These are phyloP conservation scores for Trifolium repens DNA, from an alignment of 306 rosid genomes.

Conservation along the genomic window DNA sequence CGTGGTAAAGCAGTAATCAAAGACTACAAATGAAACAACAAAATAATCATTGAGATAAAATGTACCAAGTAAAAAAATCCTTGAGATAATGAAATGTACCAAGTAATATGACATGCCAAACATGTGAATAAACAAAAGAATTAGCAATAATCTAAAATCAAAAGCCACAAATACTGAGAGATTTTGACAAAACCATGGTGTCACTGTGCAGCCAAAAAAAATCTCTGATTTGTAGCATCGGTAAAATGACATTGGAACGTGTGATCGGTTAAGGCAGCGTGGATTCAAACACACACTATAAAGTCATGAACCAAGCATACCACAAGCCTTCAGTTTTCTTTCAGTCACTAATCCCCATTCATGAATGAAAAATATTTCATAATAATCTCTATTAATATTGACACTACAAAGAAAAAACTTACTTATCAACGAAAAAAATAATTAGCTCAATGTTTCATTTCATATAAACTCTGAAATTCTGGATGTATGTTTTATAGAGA, in stretches of 20 bases:
- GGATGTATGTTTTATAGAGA: background rate
- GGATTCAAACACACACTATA: background rate
- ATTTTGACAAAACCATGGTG: background rate
- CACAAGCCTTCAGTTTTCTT: constrained; percentile 3
- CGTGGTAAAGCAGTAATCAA: constrained; percentile 91
- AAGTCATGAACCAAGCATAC: constrained; percentile 21
- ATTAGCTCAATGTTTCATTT: constrained; percentile 30
- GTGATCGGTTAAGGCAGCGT: background rate
- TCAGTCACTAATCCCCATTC: constrained; percentile 12
- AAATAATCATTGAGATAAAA: constrained; percentile 35
- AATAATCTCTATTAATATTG: background rate
- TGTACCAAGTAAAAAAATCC: background rate
- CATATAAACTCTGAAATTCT: constrained; percentile 7
- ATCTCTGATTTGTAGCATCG: background rate
- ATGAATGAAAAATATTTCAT: constrained; percentile 31
- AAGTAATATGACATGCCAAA: constrained; percentile 20
- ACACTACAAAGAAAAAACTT: background rate
- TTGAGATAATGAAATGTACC: constrained; percentile 33
- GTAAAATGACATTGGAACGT: background rate
- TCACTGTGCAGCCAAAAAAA: background rate
- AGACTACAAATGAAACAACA: constrained; percentile 63
- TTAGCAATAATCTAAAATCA: constrained; percentile 21
- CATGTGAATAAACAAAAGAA: background rate
- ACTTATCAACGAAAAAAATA: background rate
- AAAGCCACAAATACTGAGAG: constrained; percentile 1